A percentile compares a stretch with the other conserved stretches of the same genome.
Conservation (phyloP, 2,329 filamentous ascomycete species). For the Triangularia verruculosa region DNA sequence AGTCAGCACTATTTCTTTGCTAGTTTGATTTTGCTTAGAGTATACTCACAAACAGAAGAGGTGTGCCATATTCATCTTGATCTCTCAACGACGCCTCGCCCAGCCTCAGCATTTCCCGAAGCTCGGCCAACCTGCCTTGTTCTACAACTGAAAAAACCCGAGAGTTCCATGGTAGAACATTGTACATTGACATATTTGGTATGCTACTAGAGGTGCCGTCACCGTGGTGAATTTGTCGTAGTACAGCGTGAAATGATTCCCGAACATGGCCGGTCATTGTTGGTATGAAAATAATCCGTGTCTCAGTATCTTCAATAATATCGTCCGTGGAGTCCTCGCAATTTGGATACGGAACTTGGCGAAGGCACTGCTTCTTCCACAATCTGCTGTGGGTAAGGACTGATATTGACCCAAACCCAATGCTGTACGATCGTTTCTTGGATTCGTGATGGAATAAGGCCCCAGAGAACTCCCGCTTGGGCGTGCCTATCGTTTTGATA, state of each 20-base stretch:
- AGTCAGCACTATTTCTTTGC: neutral
- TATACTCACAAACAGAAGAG: constrained; percentile 24
- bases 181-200: constrained; percentile 7
- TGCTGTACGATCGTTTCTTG: neutral
- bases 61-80: constrained; percentile 24
- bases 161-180: constrained; percentile 4
- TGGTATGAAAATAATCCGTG: neutral
- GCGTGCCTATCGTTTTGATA: neutral
- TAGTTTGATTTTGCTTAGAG: neutral
- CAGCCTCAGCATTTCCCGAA: constrained; percentile 16
- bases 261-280: neutral
- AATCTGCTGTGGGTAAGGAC: neutral
- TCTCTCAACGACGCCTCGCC: constrained; percentile 22
- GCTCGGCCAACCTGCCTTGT: neutral
- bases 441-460: neutral
- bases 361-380: neutral
- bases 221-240: neutral
- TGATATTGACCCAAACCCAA: neutral
- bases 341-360: no score
- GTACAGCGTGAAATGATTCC: neutral
- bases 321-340: neutral
- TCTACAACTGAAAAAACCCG: constrained; percentile 7
- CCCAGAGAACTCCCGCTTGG: neutral
- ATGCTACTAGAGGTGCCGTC: neutral
- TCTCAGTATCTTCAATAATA: neutral